Base-by-base conservation (phyloP, 139 green algal species). In the Chlorella sp. region DNA sequence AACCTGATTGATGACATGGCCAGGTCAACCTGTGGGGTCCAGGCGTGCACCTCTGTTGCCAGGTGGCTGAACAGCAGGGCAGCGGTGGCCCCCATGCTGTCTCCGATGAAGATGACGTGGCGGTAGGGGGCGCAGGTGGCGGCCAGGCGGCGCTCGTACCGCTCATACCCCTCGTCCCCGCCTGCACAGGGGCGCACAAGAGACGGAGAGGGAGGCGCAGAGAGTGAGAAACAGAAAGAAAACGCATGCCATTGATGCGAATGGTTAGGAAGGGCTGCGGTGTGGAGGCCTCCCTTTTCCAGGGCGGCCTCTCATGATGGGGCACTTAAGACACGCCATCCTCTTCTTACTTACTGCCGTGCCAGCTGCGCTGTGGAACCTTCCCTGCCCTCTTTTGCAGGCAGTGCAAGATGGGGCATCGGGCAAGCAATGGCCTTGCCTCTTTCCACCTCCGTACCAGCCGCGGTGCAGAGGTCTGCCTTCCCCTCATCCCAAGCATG, bases 21-120 rank as follows among this genome's bases (percentile, higher is more conserved):
- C 66, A 98, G 85, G 90, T 98, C 95, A 30, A 97, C 93, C 89
- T 98, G 93, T 0, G 86, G 81, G 60, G 88, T 98, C 92, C 99
- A 99, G 26, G 95, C 95, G 18, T 99, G 86, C 48, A 98, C 97
- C 18, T 66, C 57, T 0, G 94, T 97, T 40, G 97, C 97, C 68
- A 97, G 88, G 12, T 89, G 80, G 16, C 92, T 89, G 91, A 98
- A 98, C 61, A 99, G 86, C 83, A 99, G 93, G 32, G 95, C 91
- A 0, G 92, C 97, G 2, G 94, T 96, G 28, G 96, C 97, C 3
- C 97, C 97, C 97, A 99, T 99, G 61, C 90, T 96, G 93, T 99
- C 97, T 0, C 97, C 97, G 37, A 99, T 90, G 61, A 99, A 39
- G 48, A 98, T 94, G 3, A 98, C 96, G 3, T 92, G 88, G 39